Evolutionary conservation across 1,284 basidiomycete genomes (phyloP), one percentile per base, ranked within the genome.

Genomic region (Cystobasidium slooffiae): DNA sequence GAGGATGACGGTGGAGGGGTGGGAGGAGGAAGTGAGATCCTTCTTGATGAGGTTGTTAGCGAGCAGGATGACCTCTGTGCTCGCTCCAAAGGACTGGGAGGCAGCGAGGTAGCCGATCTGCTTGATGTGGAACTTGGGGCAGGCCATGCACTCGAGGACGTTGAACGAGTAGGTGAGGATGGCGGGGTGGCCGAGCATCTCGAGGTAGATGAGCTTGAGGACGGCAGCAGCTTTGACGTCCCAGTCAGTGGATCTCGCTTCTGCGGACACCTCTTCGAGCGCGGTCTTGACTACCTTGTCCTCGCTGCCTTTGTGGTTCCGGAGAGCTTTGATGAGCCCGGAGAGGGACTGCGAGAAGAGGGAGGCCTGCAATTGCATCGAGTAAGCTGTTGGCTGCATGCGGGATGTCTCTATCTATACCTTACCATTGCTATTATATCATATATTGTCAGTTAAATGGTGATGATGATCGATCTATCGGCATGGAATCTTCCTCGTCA

Each of bases 1-100:
- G 44, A 75, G 56, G 8, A 66, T n/a, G 20, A 75, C 53, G 22
- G 70, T 58, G 12, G 68, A 68, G 31, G 63, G 53, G 62, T 58
- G 43, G 31, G 72, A n/a, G n/a, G 68, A 73, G 53, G 70, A 52
- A 64, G 69, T 39, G 66, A 75, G 75, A 75, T 93, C 94, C 88
- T 99, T 99, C 86, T 99, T 98, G 80, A 99, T 86, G 41, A 96
- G 86, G 83, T 99, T 99, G 9, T 97, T 97, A 0, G 96, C 97
- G 58, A 99, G 87, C 86, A 99, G 97, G 24, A 98, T 88, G 49
- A 99, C 96, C 79, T 99, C 96, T 0, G 95, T 98, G 76, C 97
- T 93, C 77, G 93, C 88, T 41, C 90, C 88, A 82, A 99, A 99
- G 0, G 94, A 95, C 82, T 97, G 93, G 0, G 88, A 86, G 0